A percentile compares a stretch with the other conserved stretches of the same genome.
Evolutionary conservation across 345 rosid genomes (phyloP).

Genomic region (Nasturtium officinale): DNA sequence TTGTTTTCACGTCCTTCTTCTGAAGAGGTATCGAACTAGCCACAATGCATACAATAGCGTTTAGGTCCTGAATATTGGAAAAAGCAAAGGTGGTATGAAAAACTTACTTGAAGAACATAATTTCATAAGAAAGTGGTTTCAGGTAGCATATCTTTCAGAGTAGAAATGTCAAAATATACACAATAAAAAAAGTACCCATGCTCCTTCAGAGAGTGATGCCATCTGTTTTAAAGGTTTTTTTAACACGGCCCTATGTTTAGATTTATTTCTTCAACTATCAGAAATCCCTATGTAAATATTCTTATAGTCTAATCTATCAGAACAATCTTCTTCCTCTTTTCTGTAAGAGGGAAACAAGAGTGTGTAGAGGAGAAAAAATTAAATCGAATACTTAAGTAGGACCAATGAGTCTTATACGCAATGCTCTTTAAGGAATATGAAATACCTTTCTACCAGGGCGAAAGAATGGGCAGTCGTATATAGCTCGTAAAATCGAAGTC

Average conservation of each 20-base stretch:
- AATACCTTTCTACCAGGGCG: slow-evolving; percentile 69
- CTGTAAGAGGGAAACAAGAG: slow-evolving; percentile 6
- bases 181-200: background rate
- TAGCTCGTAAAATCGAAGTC: slow-evolving; percentile 66
- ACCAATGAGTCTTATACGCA: background rate
- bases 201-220: background rate
- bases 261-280: background rate
- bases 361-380: background rate
- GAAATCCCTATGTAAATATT: background rate
- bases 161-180: slow-evolving; percentile 10
- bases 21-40: slow-evolving; percentile 58
- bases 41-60: slow-evolving; percentile 67
- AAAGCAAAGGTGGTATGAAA: slow-evolving; percentile 3
- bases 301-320: background rate
- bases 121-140: slow-evolving; percentile 6
- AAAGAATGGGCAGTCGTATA: slow-evolving; percentile 84
- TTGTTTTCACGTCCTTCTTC: slow-evolving; percentile 48
- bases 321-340: slow-evolving; percentile 8
- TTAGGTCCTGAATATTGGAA: slow-evolving; percentile 53
- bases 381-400: background rate
- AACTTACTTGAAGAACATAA: background rate
- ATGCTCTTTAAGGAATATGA: slow-evolving; percentile 15
- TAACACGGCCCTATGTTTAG: background rate
- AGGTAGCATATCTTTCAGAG: background rate
- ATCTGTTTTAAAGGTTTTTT: slow-evolving; percentile 6